Conservation (phyloP, 768 basidiomycete species). For the Porpolomopsis calyptriformis region DNA sequence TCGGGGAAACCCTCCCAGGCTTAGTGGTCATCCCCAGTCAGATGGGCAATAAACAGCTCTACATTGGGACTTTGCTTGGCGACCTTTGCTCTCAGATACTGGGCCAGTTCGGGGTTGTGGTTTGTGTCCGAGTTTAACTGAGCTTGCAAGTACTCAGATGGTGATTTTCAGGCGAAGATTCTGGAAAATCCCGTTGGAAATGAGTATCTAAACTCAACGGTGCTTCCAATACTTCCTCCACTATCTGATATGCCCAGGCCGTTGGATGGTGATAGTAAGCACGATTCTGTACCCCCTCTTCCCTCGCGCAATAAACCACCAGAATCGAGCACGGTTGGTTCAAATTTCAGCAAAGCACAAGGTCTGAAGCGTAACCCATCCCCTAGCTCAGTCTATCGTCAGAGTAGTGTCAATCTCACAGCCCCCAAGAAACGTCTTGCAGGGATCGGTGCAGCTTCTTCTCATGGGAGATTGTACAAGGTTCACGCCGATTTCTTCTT, state of each 20-base stretch:
- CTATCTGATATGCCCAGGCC: slow-evolving; percentile 50
- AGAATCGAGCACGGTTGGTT: slow-evolving; percentile 34
- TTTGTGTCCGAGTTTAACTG: slow-evolving; percentile 28
- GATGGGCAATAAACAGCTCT: slow-evolving; percentile 81
- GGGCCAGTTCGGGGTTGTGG: slow-evolving; percentile 75
- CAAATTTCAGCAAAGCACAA: slow-evolving; percentile 30
- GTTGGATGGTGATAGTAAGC: slow-evolving; percentile 35
- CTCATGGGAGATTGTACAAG: slow-evolving; percentile 81
- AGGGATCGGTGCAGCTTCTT: slow-evolving; percentile 56
- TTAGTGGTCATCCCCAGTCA: slow-evolving; percentile 71
- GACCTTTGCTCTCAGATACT: slow-evolving; percentile 84
- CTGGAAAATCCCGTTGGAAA: slow-evolving; percentile 80
- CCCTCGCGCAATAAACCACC: slow-evolving; percentile 46
- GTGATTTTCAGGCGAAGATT: slow-evolving; percentile 47
- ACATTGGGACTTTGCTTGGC: slow-evolving; percentile 80
- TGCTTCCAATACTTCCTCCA: slow-evolving; percentile 54
- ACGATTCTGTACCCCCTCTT: slow-evolving; percentile 35
- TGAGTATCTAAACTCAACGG: slow-evolving; percentile 65
- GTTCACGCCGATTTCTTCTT: slow-evolving; percentile 83
- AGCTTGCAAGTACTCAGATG: slow-evolving; percentile 1
- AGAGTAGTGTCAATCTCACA: slow-evolving; percentile 38
- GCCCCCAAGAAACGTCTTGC: slow-evolving; percentile 52
- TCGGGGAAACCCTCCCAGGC: slow-evolving; percentile 47
- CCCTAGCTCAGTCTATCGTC: slow-evolving; percentile 36
- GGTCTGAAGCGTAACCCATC: slow-evolving; percentile 48